These are phyloP conservation scores for Aspergillus kassunensis DNA, from an alignment of 495 filamentous ascomycete species.

Conservation along the genomic window DNA sequence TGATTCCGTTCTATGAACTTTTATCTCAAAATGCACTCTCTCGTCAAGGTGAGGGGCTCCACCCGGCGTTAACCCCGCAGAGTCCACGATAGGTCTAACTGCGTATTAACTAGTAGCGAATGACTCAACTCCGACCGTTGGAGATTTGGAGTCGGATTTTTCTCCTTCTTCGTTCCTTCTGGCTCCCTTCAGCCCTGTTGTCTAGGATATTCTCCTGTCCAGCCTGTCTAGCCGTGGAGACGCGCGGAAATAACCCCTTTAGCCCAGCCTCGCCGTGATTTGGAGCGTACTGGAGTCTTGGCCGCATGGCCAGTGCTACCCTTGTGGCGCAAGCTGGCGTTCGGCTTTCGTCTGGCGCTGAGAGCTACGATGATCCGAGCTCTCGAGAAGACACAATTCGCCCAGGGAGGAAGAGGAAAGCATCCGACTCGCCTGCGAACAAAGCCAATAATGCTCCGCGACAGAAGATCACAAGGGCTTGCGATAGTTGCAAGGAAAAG, in stretches of 20 bases:
- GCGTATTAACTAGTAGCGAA: no score
- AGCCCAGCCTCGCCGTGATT: no score
- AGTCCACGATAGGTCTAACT: neutral
- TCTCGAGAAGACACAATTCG: neutral
- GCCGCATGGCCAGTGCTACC: conserved; percentile 16
- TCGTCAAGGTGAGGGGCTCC: no score
- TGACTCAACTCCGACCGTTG: conserved; percentile 16
- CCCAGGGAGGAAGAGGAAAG: conserved; percentile 30
- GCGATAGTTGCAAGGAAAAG: conserved; percentile 46
- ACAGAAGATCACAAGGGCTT: conserved; percentile 46
- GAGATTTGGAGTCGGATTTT: conserved; percentile 11
- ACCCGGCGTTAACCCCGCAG: conserved; percentile 9
- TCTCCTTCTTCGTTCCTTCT: conserved; percentile 3
- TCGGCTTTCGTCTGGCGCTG: conserved; percentile 10
- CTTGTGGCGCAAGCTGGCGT: conserved; percentile 17
- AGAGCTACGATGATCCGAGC: neutral
- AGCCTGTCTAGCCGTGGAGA: neutral
- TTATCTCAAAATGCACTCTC: no score
- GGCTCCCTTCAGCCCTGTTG: neutral
- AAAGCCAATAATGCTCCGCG: conserved; percentile 24
- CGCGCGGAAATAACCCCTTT: neutral
- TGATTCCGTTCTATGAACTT: no score
- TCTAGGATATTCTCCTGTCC: neutral
- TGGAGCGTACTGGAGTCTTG: neutral
- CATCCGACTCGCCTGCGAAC: conserved; percentile 20